Percentiles rank a stretch among this genome's conserved stretches.
These are phyloP conservation scores for Pleurotus pulmonarius DNA, from an alignment of 768 basidiomycete species.

Conservation along the genomic window DNA sequence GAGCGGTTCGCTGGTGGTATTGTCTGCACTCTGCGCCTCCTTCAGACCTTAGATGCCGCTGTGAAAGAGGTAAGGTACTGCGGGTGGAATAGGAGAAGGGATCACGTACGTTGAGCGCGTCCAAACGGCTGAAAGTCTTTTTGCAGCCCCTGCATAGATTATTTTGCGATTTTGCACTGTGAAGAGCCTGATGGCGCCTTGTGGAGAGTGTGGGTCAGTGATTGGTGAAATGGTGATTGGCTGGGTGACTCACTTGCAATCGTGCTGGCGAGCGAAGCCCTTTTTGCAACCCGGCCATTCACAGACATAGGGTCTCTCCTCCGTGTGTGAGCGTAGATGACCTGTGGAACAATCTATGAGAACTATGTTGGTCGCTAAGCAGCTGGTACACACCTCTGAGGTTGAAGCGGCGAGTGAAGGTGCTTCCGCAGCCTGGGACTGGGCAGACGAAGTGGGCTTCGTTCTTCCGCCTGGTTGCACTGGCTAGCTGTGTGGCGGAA, in stretches of 20 bases:
- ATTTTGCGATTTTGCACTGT: slow-evolving; percentile 76
- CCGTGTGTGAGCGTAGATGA: slow-evolving; percentile 92
- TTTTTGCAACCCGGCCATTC: slow-evolving; percentile 94
- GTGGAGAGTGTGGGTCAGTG: slow-evolving; percentile 8
- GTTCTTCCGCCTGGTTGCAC: slow-evolving; percentile 83
- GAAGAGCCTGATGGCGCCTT: slow-evolving; percentile 91
- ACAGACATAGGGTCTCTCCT: slow-evolving; percentile 92
- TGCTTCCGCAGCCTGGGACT: slow-evolving; percentile 92
- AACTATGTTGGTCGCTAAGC: neutral
- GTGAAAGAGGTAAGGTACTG: slow-evolving; percentile 20
- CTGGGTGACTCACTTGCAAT: slow-evolving; percentile 77
- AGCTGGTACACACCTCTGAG: slow-evolving; percentile 54
- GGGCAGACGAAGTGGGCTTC: slow-evolving; percentile 93
- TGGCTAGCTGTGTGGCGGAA: slow-evolving; percentile 88
- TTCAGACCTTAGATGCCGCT: slow-evolving; percentile 84
- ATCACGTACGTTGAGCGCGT: slow-evolving; percentile 86
- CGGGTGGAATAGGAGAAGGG: slow-evolving; percentile 14
- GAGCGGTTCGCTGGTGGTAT: slow-evolving; percentile 18
- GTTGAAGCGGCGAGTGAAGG: slow-evolving; percentile 94
- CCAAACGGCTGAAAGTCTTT: slow-evolving; percentile 91
- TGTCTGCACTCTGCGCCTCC: slow-evolving; percentile 75
- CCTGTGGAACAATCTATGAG: slow-evolving; percentile 37
- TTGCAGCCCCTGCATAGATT: slow-evolving; percentile 91
- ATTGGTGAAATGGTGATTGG: slow-evolving; percentile 3
- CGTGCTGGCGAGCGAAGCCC: slow-evolving; percentile 92